These are phyloP conservation scores for Friedmanniomyces simplex DNA, from an alignment of 495 filamentous ascomycete species.

Conservation along the genomic window DNA sequence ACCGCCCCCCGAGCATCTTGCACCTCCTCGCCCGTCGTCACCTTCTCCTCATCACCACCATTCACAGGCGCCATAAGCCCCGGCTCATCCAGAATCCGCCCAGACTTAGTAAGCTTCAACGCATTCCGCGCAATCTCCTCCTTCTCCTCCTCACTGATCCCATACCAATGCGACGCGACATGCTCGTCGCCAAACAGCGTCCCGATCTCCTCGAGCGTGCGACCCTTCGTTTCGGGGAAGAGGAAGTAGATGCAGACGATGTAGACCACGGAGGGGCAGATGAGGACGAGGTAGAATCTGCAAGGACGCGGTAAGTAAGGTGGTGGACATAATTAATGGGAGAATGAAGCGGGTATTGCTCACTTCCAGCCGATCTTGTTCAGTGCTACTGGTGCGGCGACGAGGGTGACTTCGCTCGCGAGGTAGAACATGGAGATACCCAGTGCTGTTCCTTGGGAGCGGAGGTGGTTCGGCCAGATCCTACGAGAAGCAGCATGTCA, in stretches of 20 bases:
- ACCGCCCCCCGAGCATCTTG: no score
- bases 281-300: slow-evolving; percentile 20
- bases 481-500: background rate
- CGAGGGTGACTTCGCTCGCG: slow-evolving; percentile 31
- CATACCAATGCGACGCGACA: slow-evolving; percentile 15
- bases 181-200: slow-evolving; percentile 21
- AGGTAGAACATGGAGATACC: slow-evolving; percentile 38
- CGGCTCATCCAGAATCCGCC: background rate
- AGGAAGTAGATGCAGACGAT: background rate
- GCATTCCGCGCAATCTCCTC: slow-evolving; percentile 16
- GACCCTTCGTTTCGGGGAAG: slow-evolving; percentile 4
- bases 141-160: slow-evolving; percentile 20
- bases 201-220: background rate
- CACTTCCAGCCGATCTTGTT: slow-evolving; percentile 16
- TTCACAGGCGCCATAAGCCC: background rate
- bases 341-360: no score
- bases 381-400: slow-evolving; percentile 36
- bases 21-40: background rate
- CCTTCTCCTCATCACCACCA: background rate
- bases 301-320: slow-evolving; percentile 35
- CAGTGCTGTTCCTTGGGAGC: slow-evolving; percentile 39
- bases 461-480: slow-evolving; percentile 43
- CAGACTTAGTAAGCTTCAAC: slow-evolving; percentile 5
- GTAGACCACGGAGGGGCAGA: background rate
- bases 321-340: slow-evolving; percentile 37